phyloP scores from a whole-genome alignment of 2,329 filamentous ascomycete genomes.

The Diaporthe velutina region DNA sequence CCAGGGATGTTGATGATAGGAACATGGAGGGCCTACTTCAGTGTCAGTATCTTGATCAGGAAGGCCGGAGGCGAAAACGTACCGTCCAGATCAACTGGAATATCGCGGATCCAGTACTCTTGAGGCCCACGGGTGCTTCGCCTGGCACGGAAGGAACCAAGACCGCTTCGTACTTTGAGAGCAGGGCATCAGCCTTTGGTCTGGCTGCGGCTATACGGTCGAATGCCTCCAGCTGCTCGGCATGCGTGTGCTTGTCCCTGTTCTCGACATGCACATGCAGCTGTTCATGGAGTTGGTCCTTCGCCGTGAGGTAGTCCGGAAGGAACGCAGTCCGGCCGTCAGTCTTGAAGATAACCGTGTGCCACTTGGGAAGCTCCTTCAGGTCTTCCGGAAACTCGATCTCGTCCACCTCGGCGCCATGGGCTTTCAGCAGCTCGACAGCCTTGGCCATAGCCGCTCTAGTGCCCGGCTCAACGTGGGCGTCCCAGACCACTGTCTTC shows the following conservation, averaged over 20 bases:
- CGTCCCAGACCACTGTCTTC: conserved; percentile 35
- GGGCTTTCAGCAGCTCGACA: conserved; percentile 51
- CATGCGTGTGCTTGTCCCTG: conserved; percentile 54
- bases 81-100: conserved; percentile 68
- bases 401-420: conserved; percentile 69
- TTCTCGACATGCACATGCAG: conserved; percentile 67
- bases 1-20: conserved; percentile 76
- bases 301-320: conserved; percentile 63
- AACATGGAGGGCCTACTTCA: conserved; percentile 62
- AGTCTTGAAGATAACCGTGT: conserved; percentile 60
- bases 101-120: conserved; percentile 66
- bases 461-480: background rate
- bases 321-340: conserved; percentile 68
- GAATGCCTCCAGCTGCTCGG: conserved; percentile 64
- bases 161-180: conserved; percentile 64
- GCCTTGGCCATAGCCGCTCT: conserved; percentile 57
- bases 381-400: conserved; percentile 66
- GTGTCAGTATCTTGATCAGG: background rate
- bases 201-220: conserved; percentile 67
- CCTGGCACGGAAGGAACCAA: conserved; percentile 70
- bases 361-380: conserved; percentile 62
- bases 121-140: conserved; percentile 68
- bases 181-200: conserved; percentile 66
- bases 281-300: conserved; percentile 58
- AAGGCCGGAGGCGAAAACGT: conserved; percentile 41